phyloP scores from a whole-genome alignment of 2,329 filamentous ascomycete genomes.

The Claviceps africana region DNA sequence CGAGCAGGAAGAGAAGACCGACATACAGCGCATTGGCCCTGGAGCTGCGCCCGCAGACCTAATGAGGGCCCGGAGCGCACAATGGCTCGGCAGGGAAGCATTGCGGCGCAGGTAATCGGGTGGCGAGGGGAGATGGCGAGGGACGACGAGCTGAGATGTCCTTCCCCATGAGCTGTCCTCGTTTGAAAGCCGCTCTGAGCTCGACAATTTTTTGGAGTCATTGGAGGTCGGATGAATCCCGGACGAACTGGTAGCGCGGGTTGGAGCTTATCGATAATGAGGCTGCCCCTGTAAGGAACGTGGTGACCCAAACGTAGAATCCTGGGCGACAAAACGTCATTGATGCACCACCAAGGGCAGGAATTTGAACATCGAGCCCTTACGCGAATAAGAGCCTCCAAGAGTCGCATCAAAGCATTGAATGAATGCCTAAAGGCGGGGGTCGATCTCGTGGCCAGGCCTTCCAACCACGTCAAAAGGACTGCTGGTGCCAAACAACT shows the following conservation, averaged over 20 bases:
- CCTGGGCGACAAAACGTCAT: not conserved
- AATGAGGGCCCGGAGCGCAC: constrained; percentile 24
- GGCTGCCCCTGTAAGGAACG: too few species aligned
- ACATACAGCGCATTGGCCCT: constrained; percentile 15
- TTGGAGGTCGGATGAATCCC: constrained; percentile 21
- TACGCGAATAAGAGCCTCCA: too few species aligned
- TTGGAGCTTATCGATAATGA: not conserved
- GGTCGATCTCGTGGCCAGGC: too few species aligned
- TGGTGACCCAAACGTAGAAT: not conserved
- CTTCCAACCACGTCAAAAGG: too few species aligned
- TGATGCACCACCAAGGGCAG: not conserved
- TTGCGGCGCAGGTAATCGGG: constrained; percentile 14
- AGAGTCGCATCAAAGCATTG: too few species aligned
- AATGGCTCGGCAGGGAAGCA: constrained; percentile 33
- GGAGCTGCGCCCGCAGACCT: constrained; percentile 17
- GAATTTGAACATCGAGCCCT: not conserved
- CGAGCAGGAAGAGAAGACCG: not conserved
- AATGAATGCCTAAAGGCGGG: too few species aligned
- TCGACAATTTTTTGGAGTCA: constrained; percentile 19
- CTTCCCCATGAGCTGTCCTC: not conserved
- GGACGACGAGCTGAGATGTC: not conserved
- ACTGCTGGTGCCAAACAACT: too few species aligned
- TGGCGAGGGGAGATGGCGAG: not conserved
- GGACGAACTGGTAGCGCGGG: constrained; percentile 8
- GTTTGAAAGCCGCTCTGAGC: not conserved